Evolutionary conservation across 2,329 filamentous ascomycete species (phyloP).

Genomic region (Hypoxylon sp.): DNA sequence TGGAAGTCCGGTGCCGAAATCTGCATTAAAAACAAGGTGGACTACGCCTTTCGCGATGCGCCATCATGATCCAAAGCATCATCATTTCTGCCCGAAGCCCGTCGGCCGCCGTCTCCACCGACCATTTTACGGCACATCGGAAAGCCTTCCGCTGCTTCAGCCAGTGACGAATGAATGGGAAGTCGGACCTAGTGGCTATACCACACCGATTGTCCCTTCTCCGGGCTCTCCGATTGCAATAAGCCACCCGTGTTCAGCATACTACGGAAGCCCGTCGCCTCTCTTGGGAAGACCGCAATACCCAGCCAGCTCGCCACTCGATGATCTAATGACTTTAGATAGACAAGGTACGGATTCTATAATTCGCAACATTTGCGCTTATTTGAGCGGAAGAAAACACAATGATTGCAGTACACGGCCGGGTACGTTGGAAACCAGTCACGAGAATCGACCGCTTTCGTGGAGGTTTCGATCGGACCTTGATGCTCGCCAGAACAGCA

Average conservation of each 20-base stretch:
- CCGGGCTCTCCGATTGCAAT: slow-evolving; percentile 27
- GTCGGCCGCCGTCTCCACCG: slow-evolving; percentile 20
- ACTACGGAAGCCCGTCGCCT: slow-evolving; percentile 22
- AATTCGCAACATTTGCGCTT: slow-evolving; percentile 43
- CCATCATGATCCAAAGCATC: slow-evolving; percentile 22
- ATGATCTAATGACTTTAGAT: slow-evolving; percentile 27
- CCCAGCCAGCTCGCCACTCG: slow-evolving; percentile 7
- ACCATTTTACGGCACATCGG: slow-evolving; percentile 24
- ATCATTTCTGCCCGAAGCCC: slow-evolving; percentile 33
- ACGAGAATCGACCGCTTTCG: slow-evolving; percentile 27
- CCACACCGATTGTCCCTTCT: slow-evolving; percentile 17
- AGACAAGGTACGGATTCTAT: slow-evolving; percentile 43
- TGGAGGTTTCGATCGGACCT: slow-evolving; percentile 8
- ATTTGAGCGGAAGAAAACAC: slow-evolving; percentile 43
- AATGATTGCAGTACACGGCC: slow-evolving; percentile 18
- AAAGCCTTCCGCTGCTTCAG: slow-evolving; percentile 29
- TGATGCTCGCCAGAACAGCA: not conserved
- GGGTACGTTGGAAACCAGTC: not conserved
- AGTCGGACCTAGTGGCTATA: slow-evolving; percentile 3
- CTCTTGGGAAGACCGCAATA: slow-evolving; percentile 10
- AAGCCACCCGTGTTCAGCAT: slow-evolving; percentile 32
- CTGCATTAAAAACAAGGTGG: slow-evolving; percentile 20
- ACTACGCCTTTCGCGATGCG: slow-evolving; percentile 14
- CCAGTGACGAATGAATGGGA: slow-evolving; percentile 9
- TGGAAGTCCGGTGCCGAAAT: not conserved